These are phyloP conservation scores for Wallacemonas sp. DNA, from an alignment of 208 protist genomes.

Conservation along the genomic window DNA sequence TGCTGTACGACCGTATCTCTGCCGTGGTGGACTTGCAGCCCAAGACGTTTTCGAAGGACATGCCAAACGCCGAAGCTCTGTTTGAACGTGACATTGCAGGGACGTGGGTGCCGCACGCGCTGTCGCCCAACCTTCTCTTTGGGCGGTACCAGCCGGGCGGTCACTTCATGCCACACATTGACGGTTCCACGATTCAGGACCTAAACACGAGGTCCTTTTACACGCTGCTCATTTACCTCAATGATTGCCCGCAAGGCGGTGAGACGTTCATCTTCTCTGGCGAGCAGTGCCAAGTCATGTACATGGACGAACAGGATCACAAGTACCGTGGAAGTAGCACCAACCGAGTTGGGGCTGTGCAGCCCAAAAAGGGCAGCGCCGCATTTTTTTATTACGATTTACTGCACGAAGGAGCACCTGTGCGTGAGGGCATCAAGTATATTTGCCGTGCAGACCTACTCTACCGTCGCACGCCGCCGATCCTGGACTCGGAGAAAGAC, in stretches of 20 bases:
- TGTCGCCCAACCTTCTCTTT: conserved; percentile 81
- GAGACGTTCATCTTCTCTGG: conserved; percentile 78
- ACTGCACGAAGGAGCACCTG: conserved; percentile 83
- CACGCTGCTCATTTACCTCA: conserved; percentile 90
- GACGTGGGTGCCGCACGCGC: conserved; percentile 67
- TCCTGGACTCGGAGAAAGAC: conserved; percentile 65
- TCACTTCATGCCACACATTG: conserved; percentile 92
- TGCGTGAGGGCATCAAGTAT: conserved; percentile 74
- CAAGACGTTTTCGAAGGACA: conserved; percentile 59
- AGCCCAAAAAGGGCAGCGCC: conserved; percentile 67
- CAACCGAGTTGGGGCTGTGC: conserved; percentile 54
- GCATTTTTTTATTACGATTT: conserved; percentile 88
- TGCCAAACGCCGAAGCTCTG: conserved; percentile 54
- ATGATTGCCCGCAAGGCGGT: conserved; percentile 74
- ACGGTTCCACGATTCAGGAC: conserved; percentile 86
- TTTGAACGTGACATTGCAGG: conserved; percentile 82
- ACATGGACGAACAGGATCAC: conserved; percentile 41
- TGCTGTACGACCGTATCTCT: conserved; percentile 69
- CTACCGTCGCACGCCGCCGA: conserved; percentile 74
- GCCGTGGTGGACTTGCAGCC: conserved; percentile 51
- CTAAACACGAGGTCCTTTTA: conserved; percentile 89
- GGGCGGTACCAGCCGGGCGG: conserved; percentile 79
- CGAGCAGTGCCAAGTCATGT: conserved; percentile 72
- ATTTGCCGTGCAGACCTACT: conserved; percentile 86
- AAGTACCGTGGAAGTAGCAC: conserved; percentile 52